Evolutionary conservation across 768 basidiomycete genomes (phyloP).

Genomic region (Tulasnella sp.): DNA sequence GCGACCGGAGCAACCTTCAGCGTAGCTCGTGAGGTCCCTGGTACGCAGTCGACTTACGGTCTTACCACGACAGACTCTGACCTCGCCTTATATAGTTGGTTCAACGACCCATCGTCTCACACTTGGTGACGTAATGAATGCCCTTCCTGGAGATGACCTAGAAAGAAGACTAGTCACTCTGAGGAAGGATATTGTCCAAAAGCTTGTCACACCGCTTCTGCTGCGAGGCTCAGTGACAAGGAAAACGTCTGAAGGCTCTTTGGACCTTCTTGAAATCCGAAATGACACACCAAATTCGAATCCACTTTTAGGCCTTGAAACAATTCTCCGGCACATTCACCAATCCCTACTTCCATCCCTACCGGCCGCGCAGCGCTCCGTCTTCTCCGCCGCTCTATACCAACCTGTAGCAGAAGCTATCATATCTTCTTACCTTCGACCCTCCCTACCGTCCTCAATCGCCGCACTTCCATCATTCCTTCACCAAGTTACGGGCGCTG

Average conservation of each 20-base stretch:
- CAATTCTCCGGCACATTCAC: conserved; percentile 60
- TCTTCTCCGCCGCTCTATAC: conserved; percentile 54
- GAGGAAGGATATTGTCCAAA: conserved; percentile 38
- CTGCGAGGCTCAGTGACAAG: not conserved
- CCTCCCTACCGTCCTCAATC: conserved; percentile 70
- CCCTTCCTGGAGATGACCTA: conserved; percentile 33
- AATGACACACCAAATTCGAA: conserved; percentile 52
- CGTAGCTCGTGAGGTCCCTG: not conserved
- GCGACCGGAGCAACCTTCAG: not conserved
- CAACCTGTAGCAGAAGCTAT: conserved; percentile 64
- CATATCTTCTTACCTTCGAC: conserved; percentile 67
- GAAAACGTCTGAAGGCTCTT: not conserved
- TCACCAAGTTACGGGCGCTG: conserved; percentile 57
- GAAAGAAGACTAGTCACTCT: conserved; percentile 36
- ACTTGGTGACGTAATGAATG: conserved; percentile 27
- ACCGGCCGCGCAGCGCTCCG: conserved; percentile 51
- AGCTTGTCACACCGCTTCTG: conserved; percentile 40
- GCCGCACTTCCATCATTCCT: conserved; percentile 65
- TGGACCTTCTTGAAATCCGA: conserved; percentile 36
- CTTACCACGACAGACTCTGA: not conserved
- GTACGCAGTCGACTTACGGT: not conserved
- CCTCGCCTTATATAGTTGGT: conserved; percentile 18
- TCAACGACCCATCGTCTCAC: conserved; percentile 3
- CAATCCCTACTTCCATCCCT: conserved; percentile 56
- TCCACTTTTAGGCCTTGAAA: conserved; percentile 57